Evolutionary conservation across 306 rosid species (phyloP).

Genomic region (Medicago ruthenica): DNA sequence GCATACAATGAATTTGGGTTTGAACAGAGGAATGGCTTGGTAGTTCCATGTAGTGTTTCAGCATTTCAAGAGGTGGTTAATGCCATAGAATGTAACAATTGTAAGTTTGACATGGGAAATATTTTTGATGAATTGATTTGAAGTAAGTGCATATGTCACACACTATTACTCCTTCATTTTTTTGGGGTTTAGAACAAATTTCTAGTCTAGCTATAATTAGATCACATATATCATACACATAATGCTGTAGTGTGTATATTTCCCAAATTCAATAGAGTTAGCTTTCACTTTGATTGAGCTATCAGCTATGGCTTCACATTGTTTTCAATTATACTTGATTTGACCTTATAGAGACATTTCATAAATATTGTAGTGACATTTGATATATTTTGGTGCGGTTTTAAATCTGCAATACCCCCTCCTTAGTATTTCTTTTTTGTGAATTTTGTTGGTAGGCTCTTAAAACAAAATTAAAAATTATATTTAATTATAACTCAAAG

Average conservation of each 20-base stretch:
- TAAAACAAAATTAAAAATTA: no score
- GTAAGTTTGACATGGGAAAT: constrained; percentile 68
- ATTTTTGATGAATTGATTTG: constrained; percentile 68
- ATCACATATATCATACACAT: background rate
- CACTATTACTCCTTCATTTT: background rate
- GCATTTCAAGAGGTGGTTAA: constrained; percentile 68
- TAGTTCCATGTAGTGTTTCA: constrained; percentile 77
- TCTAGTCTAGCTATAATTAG: background rate
- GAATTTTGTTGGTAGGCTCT: no score
- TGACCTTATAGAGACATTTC: background rate
- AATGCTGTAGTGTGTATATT: no score
- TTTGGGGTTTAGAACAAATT: no score
- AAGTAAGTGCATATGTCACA: background rate
- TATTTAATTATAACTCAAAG: no score
- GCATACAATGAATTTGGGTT: constrained; percentile 80
- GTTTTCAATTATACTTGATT: background rate
- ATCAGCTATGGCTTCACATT: background rate
- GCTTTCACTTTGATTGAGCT: background rate
- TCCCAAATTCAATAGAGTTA: background rate
- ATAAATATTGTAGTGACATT: background rate
- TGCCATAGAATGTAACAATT: constrained; percentile 68
- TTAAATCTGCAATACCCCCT: no score
- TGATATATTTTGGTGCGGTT: no score
- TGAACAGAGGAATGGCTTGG: constrained; percentile 67
- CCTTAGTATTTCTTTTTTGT: no score